Evolutionary conservation across 768 basidiomycete species (phyloP).

Genomic region (Boletus pseudo-olivaceus): DNA sequence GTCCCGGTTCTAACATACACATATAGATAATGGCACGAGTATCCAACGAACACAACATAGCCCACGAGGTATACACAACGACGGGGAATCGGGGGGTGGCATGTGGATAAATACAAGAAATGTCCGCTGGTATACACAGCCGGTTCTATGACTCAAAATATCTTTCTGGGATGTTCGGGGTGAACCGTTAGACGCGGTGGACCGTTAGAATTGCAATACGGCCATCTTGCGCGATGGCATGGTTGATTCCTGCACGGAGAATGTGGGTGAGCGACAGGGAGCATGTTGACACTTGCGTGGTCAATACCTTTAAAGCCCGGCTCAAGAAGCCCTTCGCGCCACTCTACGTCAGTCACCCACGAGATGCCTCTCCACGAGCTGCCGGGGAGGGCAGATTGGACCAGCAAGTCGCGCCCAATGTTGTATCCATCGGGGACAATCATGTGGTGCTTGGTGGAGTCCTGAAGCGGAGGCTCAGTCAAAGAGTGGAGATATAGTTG

Average conservation of each 20-base stretch:
- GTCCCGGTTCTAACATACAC: not conserved
- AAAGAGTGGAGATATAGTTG: not conserved
- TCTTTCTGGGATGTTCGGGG: not conserved
- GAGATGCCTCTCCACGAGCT: slow-evolving; percentile 59
- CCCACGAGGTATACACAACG: slow-evolving; percentile 10
- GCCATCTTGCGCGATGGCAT: slow-evolving; percentile 79
- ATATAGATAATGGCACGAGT: not conserved
- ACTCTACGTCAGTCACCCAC: slow-evolving; percentile 79
- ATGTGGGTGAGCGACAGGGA: not conserved
- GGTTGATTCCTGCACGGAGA: slow-evolving; percentile 60
- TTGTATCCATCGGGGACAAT: slow-evolving; percentile 82
- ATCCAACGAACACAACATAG: not conserved
- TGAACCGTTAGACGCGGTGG: slow-evolving; percentile 35
- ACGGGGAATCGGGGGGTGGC: slow-evolving; percentile 1
- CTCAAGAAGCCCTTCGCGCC: slow-evolving; percentile 64
- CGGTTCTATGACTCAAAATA: not conserved
- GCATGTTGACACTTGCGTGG: not conserved
- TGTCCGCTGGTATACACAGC: slow-evolving; percentile 15
- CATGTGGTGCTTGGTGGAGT: slow-evolving; percentile 63
- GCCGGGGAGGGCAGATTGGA: slow-evolving; percentile 59
- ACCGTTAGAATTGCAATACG: slow-evolving; percentile 77
- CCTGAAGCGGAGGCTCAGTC: slow-evolving; percentile 25
- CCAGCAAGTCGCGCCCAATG: slow-evolving; percentile 74
- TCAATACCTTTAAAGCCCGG: slow-evolving; percentile 64
- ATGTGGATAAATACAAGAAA: slow-evolving; percentile 1